A percentile compares a stretch with the other conserved stretches of the same genome.
Conservation (phyloP, 805 yeast species). For the Yarrowia sp. region DNA sequence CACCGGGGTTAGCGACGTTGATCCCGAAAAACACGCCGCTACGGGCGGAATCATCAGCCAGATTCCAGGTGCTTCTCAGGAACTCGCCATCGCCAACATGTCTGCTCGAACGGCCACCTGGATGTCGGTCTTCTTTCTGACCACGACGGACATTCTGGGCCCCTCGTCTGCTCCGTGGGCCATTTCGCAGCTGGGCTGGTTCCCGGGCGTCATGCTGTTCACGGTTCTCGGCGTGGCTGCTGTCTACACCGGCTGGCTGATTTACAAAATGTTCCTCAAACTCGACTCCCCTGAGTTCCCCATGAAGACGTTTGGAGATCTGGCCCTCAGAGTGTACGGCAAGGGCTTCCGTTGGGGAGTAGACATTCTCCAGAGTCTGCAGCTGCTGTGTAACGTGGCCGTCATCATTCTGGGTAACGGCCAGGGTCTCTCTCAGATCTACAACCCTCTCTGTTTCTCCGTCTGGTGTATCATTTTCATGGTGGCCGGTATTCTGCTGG, state of each 20-base stretch:
- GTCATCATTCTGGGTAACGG: slow-evolving; percentile 52
- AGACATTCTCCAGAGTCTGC: slow-evolving; percentile 52
- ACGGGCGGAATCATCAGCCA: slow-evolving; percentile 3
- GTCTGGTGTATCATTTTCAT: slow-evolving; percentile 54
- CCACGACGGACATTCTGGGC: slow-evolving; percentile 57
- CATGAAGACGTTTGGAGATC: slow-evolving; percentile 53
- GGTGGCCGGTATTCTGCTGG: slow-evolving; percentile 52
- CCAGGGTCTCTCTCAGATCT: slow-evolving; percentile 53
- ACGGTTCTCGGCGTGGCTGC: slow-evolving; percentile 53
- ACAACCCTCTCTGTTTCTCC: slow-evolving; percentile 50
- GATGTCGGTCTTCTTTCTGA: slow-evolving; percentile 52
- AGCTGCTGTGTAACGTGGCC: slow-evolving; percentile 55
- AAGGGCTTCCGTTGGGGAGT: slow-evolving; percentile 47
- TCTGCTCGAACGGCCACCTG: slow-evolving; percentile 44
- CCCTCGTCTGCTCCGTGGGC: slow-evolving; percentile 56
- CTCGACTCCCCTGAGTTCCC: slow-evolving; percentile 55
- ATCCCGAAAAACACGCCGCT: background rate
- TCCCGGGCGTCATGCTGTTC: slow-evolving; percentile 54
- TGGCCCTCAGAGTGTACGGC: slow-evolving; percentile 53
- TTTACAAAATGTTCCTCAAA: slow-evolving; percentile 50
- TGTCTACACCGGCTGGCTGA: slow-evolving; percentile 52
- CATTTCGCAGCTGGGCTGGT: slow-evolving; percentile 54
- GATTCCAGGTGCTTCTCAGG: slow-evolving; percentile 6
- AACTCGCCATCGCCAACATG: slow-evolving; percentile 41
- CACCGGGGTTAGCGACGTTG: slow-evolving; percentile 5